A percentile compares a stretch with the other conserved stretches of the same genome.
Conservation (phyloP, 1,139 yeast genomes). For the Yamadazyma membranifaciens region DNA sequence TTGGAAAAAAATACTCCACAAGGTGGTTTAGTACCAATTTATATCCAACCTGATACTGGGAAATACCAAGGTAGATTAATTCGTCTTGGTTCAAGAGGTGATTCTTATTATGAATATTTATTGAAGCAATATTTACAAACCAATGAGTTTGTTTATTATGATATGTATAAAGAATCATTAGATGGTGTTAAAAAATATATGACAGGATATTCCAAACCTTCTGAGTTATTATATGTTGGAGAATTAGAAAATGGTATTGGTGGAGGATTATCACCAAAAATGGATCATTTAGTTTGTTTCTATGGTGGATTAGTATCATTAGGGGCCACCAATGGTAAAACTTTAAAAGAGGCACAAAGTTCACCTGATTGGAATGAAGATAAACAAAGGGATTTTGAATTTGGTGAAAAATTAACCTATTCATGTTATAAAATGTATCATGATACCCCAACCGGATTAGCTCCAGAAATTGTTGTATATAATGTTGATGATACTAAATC, state of each 20-base stretch:
- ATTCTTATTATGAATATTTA: constrained; percentile 87
- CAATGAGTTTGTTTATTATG: constrained; percentile 60
- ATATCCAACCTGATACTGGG: constrained; percentile 73
- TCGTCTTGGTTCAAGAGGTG: constrained; percentile 88
- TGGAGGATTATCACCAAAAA: constrained; percentile 64
- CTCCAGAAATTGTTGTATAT: constrained; percentile 89
- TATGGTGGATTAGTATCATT: constrained; percentile 87
- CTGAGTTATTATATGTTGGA: constrained; percentile 67
- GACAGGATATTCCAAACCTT: constrained; percentile 61
- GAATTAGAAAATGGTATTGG: constrained; percentile 70
- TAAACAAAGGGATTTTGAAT: constrained; percentile 51
- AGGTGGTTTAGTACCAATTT: constrained; percentile 84
- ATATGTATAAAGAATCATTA: constrained; percentile 76
- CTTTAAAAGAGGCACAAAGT: constrained; percentile 42
- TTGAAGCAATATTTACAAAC: constrained; percentile 87
- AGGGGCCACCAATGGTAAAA: constrained; percentile 77
- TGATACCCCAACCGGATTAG: constrained; percentile 65
- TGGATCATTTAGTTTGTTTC: constrained; percentile 95
- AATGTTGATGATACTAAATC: constrained; percentile 38
- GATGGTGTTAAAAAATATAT: constrained; percentile 67
- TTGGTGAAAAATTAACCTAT: constrained; percentile 74
- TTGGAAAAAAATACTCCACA: constrained; percentile 56
- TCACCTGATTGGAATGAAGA: constrained; percentile 35
- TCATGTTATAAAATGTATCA: constrained; percentile 84
- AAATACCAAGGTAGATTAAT: constrained; percentile 62